These are phyloP conservation scores for Fusarium luffae DNA, from an alignment of 2,329 filamentous ascomycete species.

Conservation along the genomic window DNA sequence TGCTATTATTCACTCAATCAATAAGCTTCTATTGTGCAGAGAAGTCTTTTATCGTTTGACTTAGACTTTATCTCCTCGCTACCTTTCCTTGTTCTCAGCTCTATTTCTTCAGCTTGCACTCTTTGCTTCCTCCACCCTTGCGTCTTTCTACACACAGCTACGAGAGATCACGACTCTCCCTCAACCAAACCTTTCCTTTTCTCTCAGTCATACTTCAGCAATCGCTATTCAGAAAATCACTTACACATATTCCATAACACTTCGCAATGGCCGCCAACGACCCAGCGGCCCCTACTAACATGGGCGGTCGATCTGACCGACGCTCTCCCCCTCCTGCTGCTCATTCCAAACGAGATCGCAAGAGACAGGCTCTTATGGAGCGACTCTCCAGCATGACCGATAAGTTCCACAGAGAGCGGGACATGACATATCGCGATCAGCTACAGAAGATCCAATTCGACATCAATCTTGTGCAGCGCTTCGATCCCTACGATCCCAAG, in stretches of 20 bases:
- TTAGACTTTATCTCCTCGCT: not conserved
- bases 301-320: constrained; percentile 51
- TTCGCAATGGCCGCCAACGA: constrained; percentile 56
- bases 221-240: not conserved
- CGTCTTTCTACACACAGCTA: constrained; percentile 4
- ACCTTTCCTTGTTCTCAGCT: constrained; percentile 15
- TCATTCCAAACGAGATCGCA: constrained; percentile 90
- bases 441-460: constrained; percentile 92
- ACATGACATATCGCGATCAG: constrained; percentile 87
- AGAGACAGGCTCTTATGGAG: constrained; percentile 84
- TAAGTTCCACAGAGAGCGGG: constrained; percentile 82
- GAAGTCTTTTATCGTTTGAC: not conserved
- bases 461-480: constrained; percentile 84
- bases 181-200: not conserved
- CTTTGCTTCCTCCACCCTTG: constrained; percentile 27
- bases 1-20: constrained; percentile 3
- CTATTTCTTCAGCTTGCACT: constrained; percentile 22
- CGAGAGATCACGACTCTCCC: constrained; percentile 8
- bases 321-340: constrained; percentile 54
- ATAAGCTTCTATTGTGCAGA: not conserved
- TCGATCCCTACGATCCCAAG: constrained; percentile 80
- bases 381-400: constrained; percentile 80
- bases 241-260: constrained; percentile 1
- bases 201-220: not conserved
- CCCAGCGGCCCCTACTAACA: constrained; percentile 47